phyloP scores from a whole-genome alignment of 1,139 yeast genomes.

The Debaryomycetaceae sp. region DNA sequence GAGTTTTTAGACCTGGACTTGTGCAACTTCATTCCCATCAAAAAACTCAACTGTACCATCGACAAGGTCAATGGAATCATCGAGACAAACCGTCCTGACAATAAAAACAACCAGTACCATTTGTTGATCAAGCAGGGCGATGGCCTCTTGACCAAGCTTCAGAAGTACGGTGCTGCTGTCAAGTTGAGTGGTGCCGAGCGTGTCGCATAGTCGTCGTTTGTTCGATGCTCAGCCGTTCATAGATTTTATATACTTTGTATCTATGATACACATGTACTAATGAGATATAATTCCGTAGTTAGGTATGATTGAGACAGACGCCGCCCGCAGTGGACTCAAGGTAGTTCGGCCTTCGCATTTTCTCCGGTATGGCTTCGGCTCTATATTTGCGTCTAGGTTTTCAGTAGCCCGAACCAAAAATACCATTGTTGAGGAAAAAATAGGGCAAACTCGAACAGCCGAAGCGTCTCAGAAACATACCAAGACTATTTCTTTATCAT shows the following conservation, averaged over 20 bases:
- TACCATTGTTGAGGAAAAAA: too few relatives aligned
- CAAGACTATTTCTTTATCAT: too few relatives aligned
- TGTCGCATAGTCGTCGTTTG: slow-evolving; percentile 22
- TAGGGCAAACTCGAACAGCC: too few relatives aligned
- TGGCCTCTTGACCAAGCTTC: slow-evolving; percentile 84
- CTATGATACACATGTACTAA: not conserved
- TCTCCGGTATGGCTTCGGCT: too few relatives aligned
- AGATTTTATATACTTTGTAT: not conserved
- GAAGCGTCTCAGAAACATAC: too few relatives aligned
- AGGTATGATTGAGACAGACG: too few relatives aligned
- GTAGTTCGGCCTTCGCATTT: too few relatives aligned
- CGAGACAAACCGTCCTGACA: slow-evolving; percentile 94
- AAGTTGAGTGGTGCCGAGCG: slow-evolving; percentile 90
- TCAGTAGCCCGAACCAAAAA: too few relatives aligned
- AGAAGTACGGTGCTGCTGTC: slow-evolving; percentile 96
- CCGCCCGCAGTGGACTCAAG: too few relatives aligned
- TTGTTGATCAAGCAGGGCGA: slow-evolving; percentile 89
- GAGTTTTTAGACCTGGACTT: slow-evolving; percentile 82
- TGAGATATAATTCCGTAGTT: too few relatives aligned
- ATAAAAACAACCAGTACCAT: slow-evolving; percentile 92
- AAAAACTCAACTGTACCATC: slow-evolving; percentile 90
- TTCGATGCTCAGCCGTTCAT: not conserved
- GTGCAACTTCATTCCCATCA: slow-evolving; percentile 87
- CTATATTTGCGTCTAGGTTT: too few relatives aligned
- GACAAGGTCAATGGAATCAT: slow-evolving; percentile 95